Evolutionary conservation across 331 rosid species (phyloP).

Genomic region (Rosa hybrid): DNA sequence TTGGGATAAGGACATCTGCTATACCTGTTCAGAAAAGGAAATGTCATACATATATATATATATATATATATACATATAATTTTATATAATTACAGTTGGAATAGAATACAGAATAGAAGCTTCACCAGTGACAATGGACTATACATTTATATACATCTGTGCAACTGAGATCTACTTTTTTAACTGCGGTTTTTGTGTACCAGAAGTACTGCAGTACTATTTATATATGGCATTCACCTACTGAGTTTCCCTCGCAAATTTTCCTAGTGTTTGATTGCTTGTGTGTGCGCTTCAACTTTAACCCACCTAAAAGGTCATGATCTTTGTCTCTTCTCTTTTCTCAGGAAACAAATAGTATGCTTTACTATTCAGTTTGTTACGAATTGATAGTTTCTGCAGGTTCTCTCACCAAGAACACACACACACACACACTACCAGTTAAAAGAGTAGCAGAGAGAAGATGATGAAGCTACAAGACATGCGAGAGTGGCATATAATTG

Average conservation of each 20-base stretch:
- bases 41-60: background rate
- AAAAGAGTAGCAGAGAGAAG: background rate
- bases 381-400: background rate
- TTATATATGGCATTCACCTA: background rate
- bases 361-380: background rate
- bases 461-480: background rate
- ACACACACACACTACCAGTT: background rate
- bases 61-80: background rate
- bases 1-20: conserved; percentile 11
- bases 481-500: background rate
- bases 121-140: background rate
- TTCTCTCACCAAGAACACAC: background rate
- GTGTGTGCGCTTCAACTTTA: background rate
- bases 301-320: background rate
- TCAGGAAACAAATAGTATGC: background rate
- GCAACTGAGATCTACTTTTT: background rate
- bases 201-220: background rate
- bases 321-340: conserved; percentile 3
- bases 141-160: background rate
- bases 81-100: background rate
- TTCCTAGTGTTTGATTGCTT: background rate
- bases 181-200: background rate
- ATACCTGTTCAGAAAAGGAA: conserved; percentile 8
- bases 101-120: background rate
- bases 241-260: background rate